Base-by-base conservation (phyloP, 768 basidiomycete species). In the Pleurotus cornucopiae region DNA sequence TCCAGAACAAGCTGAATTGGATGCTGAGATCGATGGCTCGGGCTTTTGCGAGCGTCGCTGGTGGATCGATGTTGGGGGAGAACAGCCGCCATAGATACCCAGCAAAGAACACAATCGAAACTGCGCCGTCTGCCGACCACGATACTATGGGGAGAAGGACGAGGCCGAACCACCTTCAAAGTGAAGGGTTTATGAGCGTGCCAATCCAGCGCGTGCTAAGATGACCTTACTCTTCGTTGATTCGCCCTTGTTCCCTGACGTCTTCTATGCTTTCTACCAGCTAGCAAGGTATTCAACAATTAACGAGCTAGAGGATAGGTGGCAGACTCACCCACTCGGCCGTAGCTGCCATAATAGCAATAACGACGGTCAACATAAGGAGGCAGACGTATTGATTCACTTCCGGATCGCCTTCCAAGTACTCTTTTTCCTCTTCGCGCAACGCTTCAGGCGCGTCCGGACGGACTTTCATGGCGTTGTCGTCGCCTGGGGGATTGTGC, bases 1-100 rank as follows among this genome's bases (percentile, higher is more conserved):
- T 86, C 89, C 89, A 91, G 68, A 89, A 88, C 9, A 90, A 73
- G 14, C 77, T 77, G 66, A 91, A 90, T 63, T 91, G 89, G 56
- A 90, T 88, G 62, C 83, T 85, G 46, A 89, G 75, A 64, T 91
- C 89, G 57, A 91, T 91, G 4, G 87, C 83, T 20, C 83, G 77
- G 0, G 77, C 85, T 63, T 81, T 82, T 0, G 88, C 88, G 18
- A 88, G 70, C n/a, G 77, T 75, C 4, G 74, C 72, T 1, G 85
- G 85, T 41, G 72, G 67, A 39, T 69, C 66, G 7, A 65, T 64
- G 12, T 38, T 26, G 6, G 30, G 43, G 16, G 51, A 45, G 62
- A 80, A 70, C 53, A 76, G 71, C 38, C 70, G 70, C 51, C 78
- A 63, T 38, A 71, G 49, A 40, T 73, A 75, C 20, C 76, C 78